phyloP scores from a whole-genome alignment of 2,329 filamentous ascomycete genomes.

The Penicillium sumatraense region DNA sequence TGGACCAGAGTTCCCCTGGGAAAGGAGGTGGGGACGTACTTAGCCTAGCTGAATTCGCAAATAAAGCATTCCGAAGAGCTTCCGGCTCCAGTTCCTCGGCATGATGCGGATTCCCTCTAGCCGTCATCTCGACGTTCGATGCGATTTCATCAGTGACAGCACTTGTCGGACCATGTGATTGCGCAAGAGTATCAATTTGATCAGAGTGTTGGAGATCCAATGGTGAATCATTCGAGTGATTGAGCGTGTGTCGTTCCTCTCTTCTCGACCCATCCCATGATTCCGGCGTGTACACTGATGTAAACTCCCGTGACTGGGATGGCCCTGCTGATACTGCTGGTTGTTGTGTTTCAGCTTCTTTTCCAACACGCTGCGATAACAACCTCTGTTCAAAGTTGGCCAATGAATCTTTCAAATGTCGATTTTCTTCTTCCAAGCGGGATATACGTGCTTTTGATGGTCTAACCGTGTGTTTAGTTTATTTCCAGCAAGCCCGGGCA shows the following conservation, averaged over 20 bases:
- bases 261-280: background rate
- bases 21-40: background rate
- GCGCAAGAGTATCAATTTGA: background rate
- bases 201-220: background rate
- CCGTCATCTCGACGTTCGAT: background rate
- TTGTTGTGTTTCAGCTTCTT: background rate
- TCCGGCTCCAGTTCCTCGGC: background rate
- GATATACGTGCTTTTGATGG: background rate
- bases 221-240: background rate
- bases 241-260: background rate
- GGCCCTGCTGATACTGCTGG: background rate
- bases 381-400: background rate
- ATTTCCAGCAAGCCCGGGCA: background rate
- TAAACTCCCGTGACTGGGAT: background rate
- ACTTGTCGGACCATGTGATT: background rate
- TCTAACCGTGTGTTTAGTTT: background rate
- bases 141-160: background rate
- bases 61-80: background rate
- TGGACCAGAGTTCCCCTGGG: too few relatives aligned
- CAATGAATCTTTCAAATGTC: background rate
- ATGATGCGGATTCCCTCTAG: background rate
- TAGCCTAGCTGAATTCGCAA: background rate
- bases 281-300: background rate
- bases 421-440: background rate
- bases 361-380: background rate